Percentiles rank a stretch among this genome's conserved stretches.
Conservation (phyloP, 306 rosid species). For the Cicer arietinum region DNA sequence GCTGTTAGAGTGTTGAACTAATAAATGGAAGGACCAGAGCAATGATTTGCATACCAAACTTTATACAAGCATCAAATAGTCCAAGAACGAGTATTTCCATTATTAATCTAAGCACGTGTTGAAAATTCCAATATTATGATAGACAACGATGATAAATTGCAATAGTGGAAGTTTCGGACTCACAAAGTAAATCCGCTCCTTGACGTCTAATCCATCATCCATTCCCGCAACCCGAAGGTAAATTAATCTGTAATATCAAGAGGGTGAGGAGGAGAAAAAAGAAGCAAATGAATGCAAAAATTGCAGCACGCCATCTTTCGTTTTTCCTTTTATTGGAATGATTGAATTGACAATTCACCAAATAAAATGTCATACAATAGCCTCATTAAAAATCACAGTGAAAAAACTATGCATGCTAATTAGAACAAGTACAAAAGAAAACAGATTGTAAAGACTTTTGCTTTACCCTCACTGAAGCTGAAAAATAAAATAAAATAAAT, state of each 20-base stretch:
- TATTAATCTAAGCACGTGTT: conserved; percentile 20
- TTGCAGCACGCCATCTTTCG: conserved; percentile 18
- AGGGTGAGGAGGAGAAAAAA: conserved; percentile 23
- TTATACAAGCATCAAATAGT: conserved; percentile 29
- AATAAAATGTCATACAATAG: conserved; percentile 31
- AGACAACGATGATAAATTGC: conserved; percentile 38
- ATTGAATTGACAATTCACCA: conserved; percentile 22
- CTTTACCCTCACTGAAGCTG: conserved; percentile 21
- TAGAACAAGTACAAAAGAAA: conserved; percentile 18
- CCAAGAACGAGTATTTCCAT: conserved; percentile 25
- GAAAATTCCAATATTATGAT: conserved; percentile 35
- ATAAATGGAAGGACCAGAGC: conserved; percentile 24
- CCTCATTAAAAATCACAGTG: conserved; percentile 11
- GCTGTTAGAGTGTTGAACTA: conserved; percentile 31
- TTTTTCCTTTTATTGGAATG: conserved; percentile 20
- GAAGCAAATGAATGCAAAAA: conserved; percentile 32
- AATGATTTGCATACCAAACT: conserved; percentile 20
- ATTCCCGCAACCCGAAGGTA: conserved; percentile 94
- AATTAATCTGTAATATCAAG: conserved; percentile 67
- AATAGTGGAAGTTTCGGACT: conserved; percentile 48
- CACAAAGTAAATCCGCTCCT: conserved; percentile 86
- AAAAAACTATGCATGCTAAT: conserved; percentile 24
- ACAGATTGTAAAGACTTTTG: conserved; percentile 15
- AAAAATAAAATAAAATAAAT: conserved; percentile 31
- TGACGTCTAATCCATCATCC: conserved; percentile 89